phyloP scores from a whole-genome alignment of 805 yeast genomes.

The Wickerhamiella occidentalis region DNA sequence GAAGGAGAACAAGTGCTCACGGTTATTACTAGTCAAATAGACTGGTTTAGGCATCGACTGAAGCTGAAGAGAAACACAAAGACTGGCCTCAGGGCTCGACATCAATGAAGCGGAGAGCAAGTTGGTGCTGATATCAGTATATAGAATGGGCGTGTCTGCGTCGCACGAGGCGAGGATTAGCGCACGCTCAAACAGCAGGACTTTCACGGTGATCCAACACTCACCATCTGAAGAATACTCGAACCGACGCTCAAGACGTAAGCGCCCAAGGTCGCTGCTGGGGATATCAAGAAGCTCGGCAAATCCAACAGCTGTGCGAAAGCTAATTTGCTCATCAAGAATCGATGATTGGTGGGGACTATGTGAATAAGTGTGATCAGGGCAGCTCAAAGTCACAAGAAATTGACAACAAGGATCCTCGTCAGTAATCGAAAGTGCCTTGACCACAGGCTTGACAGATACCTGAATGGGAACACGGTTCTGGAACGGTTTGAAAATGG shows the following conservation, averaged over 20 bases:
- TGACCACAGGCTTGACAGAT: background rate
- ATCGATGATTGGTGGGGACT: background rate
- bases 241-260: constrained; percentile 5
- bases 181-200: constrained; percentile 1
- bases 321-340: background rate
- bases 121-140: background rate
- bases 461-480: background rate
- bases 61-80: constrained; percentile 1
- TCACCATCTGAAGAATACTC: constrained; percentile 5
- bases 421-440: background rate
- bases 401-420: constrained; percentile 1
- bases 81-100: background rate
- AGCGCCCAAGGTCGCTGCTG: constrained; percentile 1
- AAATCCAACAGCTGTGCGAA: background rate
- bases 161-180: background rate
- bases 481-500: background rate
- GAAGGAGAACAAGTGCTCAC: constrained; percentile 9
- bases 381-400: constrained; percentile 8
- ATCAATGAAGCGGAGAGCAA: background rate
- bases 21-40: constrained; percentile 2
- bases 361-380: background rate
- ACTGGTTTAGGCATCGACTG: background rate
- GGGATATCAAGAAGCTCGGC: background rate
- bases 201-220: constrained; percentile 4
- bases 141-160: background rate